phyloP scores from a whole-genome alignment of 2,329 filamentous ascomycete genomes.

The Fusarium burgessii region DNA sequence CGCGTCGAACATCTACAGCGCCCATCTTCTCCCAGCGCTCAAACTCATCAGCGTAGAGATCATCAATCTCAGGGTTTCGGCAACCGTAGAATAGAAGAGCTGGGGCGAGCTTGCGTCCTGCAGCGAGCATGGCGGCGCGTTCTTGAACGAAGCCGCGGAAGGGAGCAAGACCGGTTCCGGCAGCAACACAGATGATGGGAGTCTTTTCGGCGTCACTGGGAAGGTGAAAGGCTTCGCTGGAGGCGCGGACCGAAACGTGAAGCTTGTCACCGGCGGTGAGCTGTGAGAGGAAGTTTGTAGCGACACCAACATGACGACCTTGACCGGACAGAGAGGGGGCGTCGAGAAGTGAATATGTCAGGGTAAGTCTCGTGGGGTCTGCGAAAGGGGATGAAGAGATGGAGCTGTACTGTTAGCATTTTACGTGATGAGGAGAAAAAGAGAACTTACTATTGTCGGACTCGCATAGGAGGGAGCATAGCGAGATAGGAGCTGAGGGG shows the following conservation, averaged over 20 bases:
- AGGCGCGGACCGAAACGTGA: slow-evolving; percentile 62
- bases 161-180: slow-evolving; percentile 69
- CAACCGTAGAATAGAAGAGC: slow-evolving; percentile 76
- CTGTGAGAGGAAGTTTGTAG: slow-evolving; percentile 69
- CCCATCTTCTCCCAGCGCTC: slow-evolving; percentile 65
- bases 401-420: slow-evolving; percentile 56
- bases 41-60: slow-evolving; percentile 70
- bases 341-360: slow-evolving; percentile 77
- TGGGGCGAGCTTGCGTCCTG: slow-evolving; percentile 66
- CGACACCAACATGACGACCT: slow-evolving; percentile 68
- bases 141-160: slow-evolving; percentile 74
- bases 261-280: slow-evolving; percentile 59
- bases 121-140: slow-evolving; percentile 63
- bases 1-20: slow-evolving; percentile 68
- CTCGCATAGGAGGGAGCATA: slow-evolving; percentile 81
- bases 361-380: slow-evolving; percentile 66
- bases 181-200: slow-evolving; percentile 64
- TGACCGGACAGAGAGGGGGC: slow-evolving; percentile 63
- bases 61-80: slow-evolving; percentile 65
- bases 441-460: slow-evolving; percentile 72
- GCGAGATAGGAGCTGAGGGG: slow-evolving; percentile 75
- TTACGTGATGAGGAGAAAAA: background rate
- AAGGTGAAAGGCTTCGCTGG: slow-evolving; percentile 62
- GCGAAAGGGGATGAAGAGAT: slow-evolving; percentile 80
- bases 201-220: slow-evolving; percentile 59